Base-by-base conservation (phyloP, 805 yeast genomes). In the Lachancea sp. region DNA sequence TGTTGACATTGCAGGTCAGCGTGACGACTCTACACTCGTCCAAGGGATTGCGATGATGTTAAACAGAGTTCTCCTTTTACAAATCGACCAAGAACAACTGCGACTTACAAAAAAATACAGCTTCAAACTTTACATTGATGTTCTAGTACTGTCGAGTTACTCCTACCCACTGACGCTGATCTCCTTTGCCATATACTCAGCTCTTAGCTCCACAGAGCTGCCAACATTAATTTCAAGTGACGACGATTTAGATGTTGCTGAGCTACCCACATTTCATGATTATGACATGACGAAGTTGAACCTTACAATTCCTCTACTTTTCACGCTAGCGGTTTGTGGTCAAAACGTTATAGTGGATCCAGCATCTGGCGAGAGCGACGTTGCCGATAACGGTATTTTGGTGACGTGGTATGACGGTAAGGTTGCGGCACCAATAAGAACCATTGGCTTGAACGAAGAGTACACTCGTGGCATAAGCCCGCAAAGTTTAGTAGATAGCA, bases 221-320 rank as follows among this genome's bases (percentile, higher is more conserved):
- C 97, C 97, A 5, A 68, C 77, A 34, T 64, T 87, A 40, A 67
- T 77, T 2, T 83, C 94, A 12, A 75, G 78, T 23, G 77, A 78
- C 23, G 79, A 84, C 53, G 78, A 75, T 41, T 55, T 64, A 23
- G 79, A 78, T 44, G 75, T 86, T 16, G 95, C 83, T 56, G 96
- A 89, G 60, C 80, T 84, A 47, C 97, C 97, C 1, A 82, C 86
- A 0, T 89, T 90, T 53, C 79, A 89, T 29, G 97, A 89, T 54
- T 95, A 87, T 50, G 72, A 68, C 46, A 49, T 90, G 83, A 89
- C 81, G 69, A 53, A 68, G 65, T 45, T 76, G 80, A 20, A 69
- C 49, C 41, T 70, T 55, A 28, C 76, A 61, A 70, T 74, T 33
- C 95, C 97, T 0, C 61, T 90, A 13, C 65, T 85, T 28, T 77